Conservation (phyloP, 345 rosid species). For the Pistacia atlantica region DNA sequence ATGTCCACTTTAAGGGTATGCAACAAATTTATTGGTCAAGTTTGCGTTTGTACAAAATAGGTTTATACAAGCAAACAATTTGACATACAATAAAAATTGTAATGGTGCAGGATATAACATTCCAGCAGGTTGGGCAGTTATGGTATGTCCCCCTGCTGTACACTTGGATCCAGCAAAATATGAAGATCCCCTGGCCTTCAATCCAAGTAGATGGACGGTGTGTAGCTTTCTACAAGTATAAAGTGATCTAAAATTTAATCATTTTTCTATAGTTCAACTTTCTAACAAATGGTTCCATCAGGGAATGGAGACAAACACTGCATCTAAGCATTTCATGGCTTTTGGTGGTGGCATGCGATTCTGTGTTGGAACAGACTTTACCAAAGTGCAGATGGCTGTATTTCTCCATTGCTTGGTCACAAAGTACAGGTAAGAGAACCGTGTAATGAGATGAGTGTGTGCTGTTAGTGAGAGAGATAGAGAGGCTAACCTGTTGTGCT, state of each 20-base stretch:
- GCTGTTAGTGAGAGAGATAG: neutral
- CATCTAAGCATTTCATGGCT: constrained; percentile 85
- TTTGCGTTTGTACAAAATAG: neutral
- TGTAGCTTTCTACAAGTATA: constrained; percentile 11
- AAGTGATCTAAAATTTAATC: neutral
- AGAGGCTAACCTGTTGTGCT: constrained; percentile 16
- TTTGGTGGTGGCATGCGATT: constrained; percentile 98
- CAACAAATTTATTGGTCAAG: neutral
- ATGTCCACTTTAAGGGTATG: constrained; percentile 73
- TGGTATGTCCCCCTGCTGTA: constrained; percentile 95
- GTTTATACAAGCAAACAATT: constrained; percentile 5
- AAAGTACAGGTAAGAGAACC: constrained; percentile 65
- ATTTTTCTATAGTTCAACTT: neutral
- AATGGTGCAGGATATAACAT: constrained; percentile 73
- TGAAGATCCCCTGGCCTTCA: constrained; percentile 72
- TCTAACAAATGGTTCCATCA: constrained; percentile 29
- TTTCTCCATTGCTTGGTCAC: constrained; percentile 85
- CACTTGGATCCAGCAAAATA: constrained; percentile 74
- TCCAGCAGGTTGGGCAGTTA: constrained; percentile 92
- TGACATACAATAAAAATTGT: constrained; percentile 1
- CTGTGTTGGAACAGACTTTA: constrained; percentile 91
- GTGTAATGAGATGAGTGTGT: neutral
- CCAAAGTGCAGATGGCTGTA: constrained; percentile 84
- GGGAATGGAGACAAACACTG: constrained; percentile 61
- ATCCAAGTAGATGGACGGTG: constrained; percentile 95